Evolutionary conservation across 257 asterid genomes (phyloP).

Genomic region (Forsythia suspensa): DNA sequence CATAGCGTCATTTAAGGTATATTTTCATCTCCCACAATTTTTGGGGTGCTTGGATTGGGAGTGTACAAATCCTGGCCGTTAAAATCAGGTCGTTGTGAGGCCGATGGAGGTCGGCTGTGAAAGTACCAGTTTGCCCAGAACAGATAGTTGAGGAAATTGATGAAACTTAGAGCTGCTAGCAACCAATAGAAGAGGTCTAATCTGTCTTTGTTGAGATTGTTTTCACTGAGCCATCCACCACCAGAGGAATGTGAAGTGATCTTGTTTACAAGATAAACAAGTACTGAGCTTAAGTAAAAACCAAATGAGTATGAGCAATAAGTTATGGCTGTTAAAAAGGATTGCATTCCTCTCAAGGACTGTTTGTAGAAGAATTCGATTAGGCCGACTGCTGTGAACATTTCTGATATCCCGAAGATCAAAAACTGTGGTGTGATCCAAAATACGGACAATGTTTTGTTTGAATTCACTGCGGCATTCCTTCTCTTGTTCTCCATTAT

Average conservation of each 20-base stretch:
- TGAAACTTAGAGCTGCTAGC: constrained; percentile 58
- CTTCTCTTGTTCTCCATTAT: constrained; percentile 64
- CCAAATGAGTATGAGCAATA: constrained; percentile 92
- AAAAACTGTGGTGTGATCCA: constrained; percentile 91
- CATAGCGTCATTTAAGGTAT: constrained; percentile 18
- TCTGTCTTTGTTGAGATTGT: constrained; percentile 68
- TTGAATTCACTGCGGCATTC: constrained; percentile 16
- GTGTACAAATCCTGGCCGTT: background rate
- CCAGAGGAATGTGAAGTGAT: constrained; percentile 32
- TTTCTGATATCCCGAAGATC: constrained; percentile 83
- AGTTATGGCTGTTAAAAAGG: constrained; percentile 74
- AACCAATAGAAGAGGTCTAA: constrained; percentile 79
- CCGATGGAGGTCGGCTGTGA: constrained; percentile 18
- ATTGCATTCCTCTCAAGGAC: constrained; percentile 57
- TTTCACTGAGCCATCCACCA: constrained; percentile 74
- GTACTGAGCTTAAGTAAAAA: constrained; percentile 69
- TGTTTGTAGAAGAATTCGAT: constrained; percentile 91
- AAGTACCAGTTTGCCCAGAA: constrained; percentile 75
- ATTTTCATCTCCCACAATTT: constrained; percentile 43
- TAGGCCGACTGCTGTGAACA: constrained; percentile 90
- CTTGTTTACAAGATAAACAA: constrained; percentile 72
- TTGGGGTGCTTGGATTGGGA: constrained; percentile 11
- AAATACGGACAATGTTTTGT: constrained; percentile 44
- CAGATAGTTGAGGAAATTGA: constrained; percentile 72
- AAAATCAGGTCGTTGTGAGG: constrained; percentile 14